Evolutionary conservation across 805 yeast species (phyloP).

Genomic region (Cyberlindnera bimundalis): DNA sequence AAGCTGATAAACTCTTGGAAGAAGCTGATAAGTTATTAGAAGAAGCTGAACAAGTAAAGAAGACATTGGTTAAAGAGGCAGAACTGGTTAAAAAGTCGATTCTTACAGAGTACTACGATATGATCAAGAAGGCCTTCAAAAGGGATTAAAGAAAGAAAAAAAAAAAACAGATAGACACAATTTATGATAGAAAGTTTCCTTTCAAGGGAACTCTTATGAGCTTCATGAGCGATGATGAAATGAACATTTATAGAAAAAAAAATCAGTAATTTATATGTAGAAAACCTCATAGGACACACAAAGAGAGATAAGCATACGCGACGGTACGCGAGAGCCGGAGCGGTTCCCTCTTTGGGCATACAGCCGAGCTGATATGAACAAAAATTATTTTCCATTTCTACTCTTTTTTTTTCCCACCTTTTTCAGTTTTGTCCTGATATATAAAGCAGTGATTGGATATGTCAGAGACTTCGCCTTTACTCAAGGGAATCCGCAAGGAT

Average conservation of each 20-base stretch:
- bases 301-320: not conserved
- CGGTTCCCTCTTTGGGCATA: not conserved
- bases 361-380: not conserved
- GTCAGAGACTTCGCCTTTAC: slow-evolving; percentile 20
- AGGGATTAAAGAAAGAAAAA: too few species aligned
- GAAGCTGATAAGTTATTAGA: slow-evolving; percentile 13
- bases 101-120: slow-evolving; percentile 22
- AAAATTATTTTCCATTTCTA: too few species aligned
- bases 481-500: slow-evolving; percentile 20
- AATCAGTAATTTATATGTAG: too few species aligned
- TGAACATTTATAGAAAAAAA: too few species aligned
- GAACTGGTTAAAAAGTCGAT: slow-evolving; percentile 23
- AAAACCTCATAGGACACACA: too few species aligned
- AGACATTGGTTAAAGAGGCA: slow-evolving; percentile 32
- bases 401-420: not conserved
- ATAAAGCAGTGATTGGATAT: not conserved
- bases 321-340: not conserved
- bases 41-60: slow-evolving; percentile 31
- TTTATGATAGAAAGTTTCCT: too few species aligned
- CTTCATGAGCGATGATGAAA: too few species aligned
- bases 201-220: too few species aligned
- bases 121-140: slow-evolving; percentile 25
- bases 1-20: slow-evolving; percentile 24
- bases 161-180: too few species aligned
- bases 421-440: not conserved